Base-by-base conservation (phyloP, 2,329 filamentous ascomycete species). In the Leptographium wingfieldii region DNA sequence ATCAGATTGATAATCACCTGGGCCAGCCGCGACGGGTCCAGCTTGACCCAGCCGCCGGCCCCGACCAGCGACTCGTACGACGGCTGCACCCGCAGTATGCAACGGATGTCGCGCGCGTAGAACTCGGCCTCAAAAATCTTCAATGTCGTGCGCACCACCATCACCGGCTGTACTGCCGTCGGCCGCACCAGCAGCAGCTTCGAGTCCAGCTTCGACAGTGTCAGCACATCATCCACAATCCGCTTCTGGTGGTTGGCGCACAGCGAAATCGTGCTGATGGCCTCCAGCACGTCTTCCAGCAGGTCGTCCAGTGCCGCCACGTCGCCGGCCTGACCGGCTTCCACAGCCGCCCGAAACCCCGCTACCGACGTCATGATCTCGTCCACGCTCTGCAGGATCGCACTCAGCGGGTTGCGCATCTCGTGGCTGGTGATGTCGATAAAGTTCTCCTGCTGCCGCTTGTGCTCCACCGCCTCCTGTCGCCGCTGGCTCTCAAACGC, bases 71-170 rank as follows among this genome's bases (percentile, higher is more conserved):
- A 76, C 16, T 80, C 75, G 68, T 87, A 90, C 0, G 84, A 85
- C 53, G 85, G 78, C 65, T 88, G 84, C 49, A 91, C 80, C 1
- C 78, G 76, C 65, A 90, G 87, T 48, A 84, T 79, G 70, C 90
- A 82, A 58, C 82, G 77, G 62, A 92, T 92, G 52, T 84, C 83
- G 61, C 88, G 86, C 9, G 84, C 84, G 54, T 82, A 77, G 16
- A 92, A 73, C 68, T 92, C 88, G 10, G 85, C 79, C 71, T 91
- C 87, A 66, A 91, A 90, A 83, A 92, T 90, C 67, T 86, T 88
- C 40, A 91, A 69, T 0, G 86, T 82, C 29, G 80, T 78, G 61
- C 83, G 78, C 2, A 90, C 78, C 14, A 90, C 80, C 4, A 75
- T 76, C 52, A 87, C 74, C 0, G 87, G 86, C 65, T 87, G 82